Evolutionary conservation across 257 asterid genomes (phyloP).

Genomic region (Solanum chaucha): DNA sequence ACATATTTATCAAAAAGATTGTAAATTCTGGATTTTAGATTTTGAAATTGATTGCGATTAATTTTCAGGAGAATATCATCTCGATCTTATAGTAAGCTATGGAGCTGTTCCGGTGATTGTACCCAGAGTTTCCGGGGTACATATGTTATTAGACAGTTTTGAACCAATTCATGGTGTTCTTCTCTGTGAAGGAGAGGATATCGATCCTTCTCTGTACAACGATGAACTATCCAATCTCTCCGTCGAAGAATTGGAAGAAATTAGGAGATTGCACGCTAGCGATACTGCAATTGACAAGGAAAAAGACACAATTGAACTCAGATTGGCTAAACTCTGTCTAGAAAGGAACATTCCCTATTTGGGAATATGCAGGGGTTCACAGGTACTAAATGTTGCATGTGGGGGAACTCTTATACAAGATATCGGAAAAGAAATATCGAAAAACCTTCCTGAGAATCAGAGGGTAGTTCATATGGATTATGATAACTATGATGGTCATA

Average conservation of each 20-base stretch:
- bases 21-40: background rate
- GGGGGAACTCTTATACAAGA: slow-evolving; percentile 86
- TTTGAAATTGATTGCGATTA: background rate
- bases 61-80: slow-evolving; percentile 24
- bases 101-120: slow-evolving; percentile 32
- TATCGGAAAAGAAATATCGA: slow-evolving; percentile 39
- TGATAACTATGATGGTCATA: slow-evolving; percentile 65
- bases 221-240: slow-evolving; percentile 19
- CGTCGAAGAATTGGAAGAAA: slow-evolving; percentile 52
- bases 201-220: slow-evolving; percentile 20
- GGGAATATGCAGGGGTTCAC: slow-evolving; percentile 89
- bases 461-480: slow-evolving; percentile 55
- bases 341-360: slow-evolving; percentile 76
- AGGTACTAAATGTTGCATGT: slow-evolving; percentile 74
- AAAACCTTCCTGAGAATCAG: slow-evolving; percentile 6
- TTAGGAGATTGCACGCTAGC: slow-evolving; percentile 45
- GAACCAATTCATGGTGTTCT: slow-evolving; percentile 33
- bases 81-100: slow-evolving; percentile 28
- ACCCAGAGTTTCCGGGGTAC: slow-evolving; percentile 24
- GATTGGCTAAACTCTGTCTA: slow-evolving; percentile 68
- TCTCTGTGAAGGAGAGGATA: slow-evolving; percentile 30
- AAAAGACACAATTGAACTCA: slow-evolving; percentile 65
- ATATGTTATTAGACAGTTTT: slow-evolving; percentile 22
- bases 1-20: background rate
- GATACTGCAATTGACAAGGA: slow-evolving; percentile 74